A percentile compares a stretch with the other conserved stretches of the same genome.
Evolutionary conservation across 2,329 filamentous ascomycete genomes (phyloP).

Genomic region (Fragosphaeria purpurea): DNA sequence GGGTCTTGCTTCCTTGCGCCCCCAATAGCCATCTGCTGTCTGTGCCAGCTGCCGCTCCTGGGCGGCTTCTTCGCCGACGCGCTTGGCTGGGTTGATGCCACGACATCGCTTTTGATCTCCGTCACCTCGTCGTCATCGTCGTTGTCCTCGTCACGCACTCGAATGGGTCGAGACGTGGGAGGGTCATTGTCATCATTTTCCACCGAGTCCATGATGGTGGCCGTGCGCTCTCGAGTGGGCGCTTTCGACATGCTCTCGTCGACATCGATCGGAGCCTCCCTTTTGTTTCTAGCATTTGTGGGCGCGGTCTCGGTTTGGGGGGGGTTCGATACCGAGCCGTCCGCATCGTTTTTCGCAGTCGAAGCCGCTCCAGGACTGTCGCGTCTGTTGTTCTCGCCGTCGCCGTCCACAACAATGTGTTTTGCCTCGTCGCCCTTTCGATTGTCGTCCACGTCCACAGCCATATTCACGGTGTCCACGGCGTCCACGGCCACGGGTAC

Average conservation of each 20-base stretch:
- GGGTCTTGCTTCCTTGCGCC: slow-evolving; percentile 33
- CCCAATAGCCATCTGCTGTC: slow-evolving; percentile 22
- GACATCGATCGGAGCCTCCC: neutral
- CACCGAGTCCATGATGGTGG: neutral
- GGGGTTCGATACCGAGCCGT: too few relatives aligned
- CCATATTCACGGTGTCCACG: too few relatives aligned
- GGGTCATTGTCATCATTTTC: neutral
- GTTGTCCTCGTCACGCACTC: neutral
- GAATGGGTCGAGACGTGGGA: neutral
- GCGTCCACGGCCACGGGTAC: neutral
- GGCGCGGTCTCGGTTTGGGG: too few relatives aligned
- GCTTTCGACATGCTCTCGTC: neutral
- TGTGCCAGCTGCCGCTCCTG: slow-evolving; percentile 11
- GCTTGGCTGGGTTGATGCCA: slow-evolving; percentile 1
- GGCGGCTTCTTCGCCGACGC: slow-evolving; percentile 7
- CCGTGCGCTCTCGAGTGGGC: neutral
- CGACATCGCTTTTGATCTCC: slow-evolving; percentile 7
- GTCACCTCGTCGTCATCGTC: slow-evolving; percentile 9
- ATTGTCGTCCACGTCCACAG: too few relatives aligned
- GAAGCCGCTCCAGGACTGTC: too few relatives aligned
- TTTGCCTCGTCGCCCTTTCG: neutral
- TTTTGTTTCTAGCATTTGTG: too few relatives aligned
- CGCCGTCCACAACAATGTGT: too few relatives aligned
- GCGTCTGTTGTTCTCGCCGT: neutral
- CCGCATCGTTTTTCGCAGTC: too few relatives aligned